Conservation (phyloP, 2,329 filamentous ascomycete species). For the Colletotrichum cordylinicola region DNA sequence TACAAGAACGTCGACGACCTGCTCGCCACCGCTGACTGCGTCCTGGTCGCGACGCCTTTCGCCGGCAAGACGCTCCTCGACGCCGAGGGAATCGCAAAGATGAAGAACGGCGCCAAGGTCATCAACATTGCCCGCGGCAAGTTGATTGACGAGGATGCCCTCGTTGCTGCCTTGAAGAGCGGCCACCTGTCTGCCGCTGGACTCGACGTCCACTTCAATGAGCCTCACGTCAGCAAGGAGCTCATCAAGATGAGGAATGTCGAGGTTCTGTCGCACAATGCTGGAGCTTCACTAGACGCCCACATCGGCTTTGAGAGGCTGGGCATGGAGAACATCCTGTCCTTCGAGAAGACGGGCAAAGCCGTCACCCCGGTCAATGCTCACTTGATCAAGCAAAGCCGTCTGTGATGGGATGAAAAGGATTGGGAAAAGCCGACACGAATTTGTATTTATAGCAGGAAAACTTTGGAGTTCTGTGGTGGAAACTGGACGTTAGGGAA, state of each 20-base stretch:
- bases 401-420: neutral
- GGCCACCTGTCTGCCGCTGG: constrained; percentile 70
- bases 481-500: neutral
- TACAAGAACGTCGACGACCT: constrained; percentile 28
- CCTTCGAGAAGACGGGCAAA: constrained; percentile 6
- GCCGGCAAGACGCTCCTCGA: constrained; percentile 72
- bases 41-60: constrained; percentile 71
- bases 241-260: constrained; percentile 17
- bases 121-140: constrained; percentile 76
- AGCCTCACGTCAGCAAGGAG: constrained; percentile 49
- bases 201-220: constrained; percentile 75
- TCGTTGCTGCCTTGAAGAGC: constrained; percentile 68
- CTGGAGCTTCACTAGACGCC: constrained; percentile 12
- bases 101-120: constrained; percentile 74
- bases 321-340: constrained; percentile 16
- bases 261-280: constrained; percentile 17
- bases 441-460: neutral
- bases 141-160: constrained; percentile 74
- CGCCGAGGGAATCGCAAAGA: constrained; percentile 66
- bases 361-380: constrained; percentile 13
- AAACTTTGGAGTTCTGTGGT: neutral
- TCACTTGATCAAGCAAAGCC: constrained; percentile 17
- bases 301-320: constrained; percentile 19
- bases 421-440: neutral
- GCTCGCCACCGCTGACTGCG: constrained; percentile 53